Conservation (phyloP, 164 flowering plant genomes). For the Sextonia rubra region DNA sequence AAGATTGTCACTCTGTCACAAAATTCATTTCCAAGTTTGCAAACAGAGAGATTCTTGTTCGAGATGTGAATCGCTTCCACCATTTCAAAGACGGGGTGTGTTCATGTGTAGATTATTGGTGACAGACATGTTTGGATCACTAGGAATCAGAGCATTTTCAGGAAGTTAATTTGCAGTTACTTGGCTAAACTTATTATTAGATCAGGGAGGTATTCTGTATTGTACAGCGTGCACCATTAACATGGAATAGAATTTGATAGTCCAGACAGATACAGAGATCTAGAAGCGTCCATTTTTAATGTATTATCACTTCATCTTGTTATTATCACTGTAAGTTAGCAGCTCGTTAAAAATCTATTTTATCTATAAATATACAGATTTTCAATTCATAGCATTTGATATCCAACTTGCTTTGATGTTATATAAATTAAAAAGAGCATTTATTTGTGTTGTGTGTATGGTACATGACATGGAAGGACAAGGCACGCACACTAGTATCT, state of each 20-base stretch:
- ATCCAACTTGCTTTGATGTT: no score
- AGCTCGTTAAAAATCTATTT: background rate
- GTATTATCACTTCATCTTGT: background rate
- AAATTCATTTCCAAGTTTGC: slow-evolving; percentile 70
- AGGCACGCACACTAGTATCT: no score
- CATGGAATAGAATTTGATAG: background rate
- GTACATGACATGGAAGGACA: no score
- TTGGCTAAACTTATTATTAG: background rate
- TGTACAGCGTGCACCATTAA: background rate
- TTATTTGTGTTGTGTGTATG: no score
- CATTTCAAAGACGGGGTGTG: slow-evolving; percentile 75
- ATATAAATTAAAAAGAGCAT: no score
- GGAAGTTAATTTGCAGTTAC: no score
- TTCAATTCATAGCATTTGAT: background rate
- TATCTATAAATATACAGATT: background rate
- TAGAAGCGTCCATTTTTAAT: background rate
- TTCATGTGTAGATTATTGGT: slow-evolving; percentile 91
- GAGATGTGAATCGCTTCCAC: slow-evolving; percentile 80
- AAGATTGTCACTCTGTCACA: slow-evolving; percentile 78
- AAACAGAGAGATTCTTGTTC: slow-evolving; percentile 66
- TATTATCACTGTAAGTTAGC: background rate
- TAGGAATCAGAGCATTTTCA: background rate
- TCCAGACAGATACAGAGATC: background rate
- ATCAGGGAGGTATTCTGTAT: background rate
- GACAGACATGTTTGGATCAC: slow-evolving; percentile 5